A percentile compares a stretch with the other conserved stretches of the same genome.
Conservation (phyloP, 352 stramenopile species). For the Phytophthora sansomeana region DNA sequence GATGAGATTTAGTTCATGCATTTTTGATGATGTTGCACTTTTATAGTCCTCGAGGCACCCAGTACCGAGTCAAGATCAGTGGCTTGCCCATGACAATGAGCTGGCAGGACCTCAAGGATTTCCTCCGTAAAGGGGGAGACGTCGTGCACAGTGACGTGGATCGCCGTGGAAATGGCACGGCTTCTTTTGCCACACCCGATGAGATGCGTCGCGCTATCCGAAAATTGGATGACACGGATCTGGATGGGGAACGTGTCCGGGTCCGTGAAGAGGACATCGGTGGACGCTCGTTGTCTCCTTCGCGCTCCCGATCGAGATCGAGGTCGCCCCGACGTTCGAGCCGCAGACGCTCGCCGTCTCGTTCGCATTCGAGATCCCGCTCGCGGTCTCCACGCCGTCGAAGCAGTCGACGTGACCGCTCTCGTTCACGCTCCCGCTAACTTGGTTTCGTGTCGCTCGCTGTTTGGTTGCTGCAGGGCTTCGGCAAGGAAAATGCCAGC, state of each 20-base stretch:
- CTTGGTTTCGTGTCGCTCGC: neutral
- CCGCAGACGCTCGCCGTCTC: constrained; percentile 20
- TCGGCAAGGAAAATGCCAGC: neutral
- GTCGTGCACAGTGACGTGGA: constrained; percentile 77
- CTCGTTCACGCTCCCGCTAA: constrained; percentile 41
- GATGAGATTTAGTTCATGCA: too few relatives aligned
- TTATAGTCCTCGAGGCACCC: constrained; percentile 54
- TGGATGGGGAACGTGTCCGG: constrained; percentile 57
- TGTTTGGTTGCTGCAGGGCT: constrained; percentile 13
- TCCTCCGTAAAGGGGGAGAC: constrained; percentile 62
- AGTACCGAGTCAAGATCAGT: constrained; percentile 60
- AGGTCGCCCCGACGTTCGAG: constrained; percentile 19
- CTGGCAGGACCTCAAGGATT: constrained; percentile 75
- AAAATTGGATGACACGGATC: constrained; percentile 56
- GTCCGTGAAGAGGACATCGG: constrained; percentile 43
- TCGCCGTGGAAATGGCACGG: constrained; percentile 62
- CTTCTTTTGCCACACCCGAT: constrained; percentile 68
- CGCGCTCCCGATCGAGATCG: constrained; percentile 33
- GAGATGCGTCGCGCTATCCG: constrained; percentile 66
- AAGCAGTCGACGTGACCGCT: constrained; percentile 43
- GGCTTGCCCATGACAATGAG: constrained; percentile 56
- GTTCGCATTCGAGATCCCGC: constrained; percentile 31
- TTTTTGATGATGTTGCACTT: too few relatives aligned
- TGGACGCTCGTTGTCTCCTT: constrained; percentile 18
- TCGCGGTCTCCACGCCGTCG: constrained; percentile 37